Percentiles rank a stretch among this genome's conserved stretches.
Evolutionary conservation across 139 green algal species (phyloP).

Genomic region (Picochlorum sp.): DNA sequence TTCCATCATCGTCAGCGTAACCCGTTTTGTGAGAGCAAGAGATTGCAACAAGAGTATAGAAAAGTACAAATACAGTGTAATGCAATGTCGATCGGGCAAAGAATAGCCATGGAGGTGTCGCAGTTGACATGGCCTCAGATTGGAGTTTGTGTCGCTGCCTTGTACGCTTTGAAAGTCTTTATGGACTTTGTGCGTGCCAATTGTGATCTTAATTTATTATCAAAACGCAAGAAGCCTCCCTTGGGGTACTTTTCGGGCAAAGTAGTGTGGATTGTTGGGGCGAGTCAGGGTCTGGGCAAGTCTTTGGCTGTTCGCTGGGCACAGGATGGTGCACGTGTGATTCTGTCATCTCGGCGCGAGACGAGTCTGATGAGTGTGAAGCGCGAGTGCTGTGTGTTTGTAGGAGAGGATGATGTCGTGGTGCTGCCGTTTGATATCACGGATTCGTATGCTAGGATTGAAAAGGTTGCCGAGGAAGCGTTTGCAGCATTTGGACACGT

Average conservation of each 20-base stretch:
- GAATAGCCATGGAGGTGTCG: too few relatives aligned
- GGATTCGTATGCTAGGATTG: conserved; percentile 26
- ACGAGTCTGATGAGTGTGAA: conserved; percentile 47
- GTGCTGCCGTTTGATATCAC: conserved; percentile 70
- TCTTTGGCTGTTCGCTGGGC: conserved; percentile 53
- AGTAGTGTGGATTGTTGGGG: conserved; percentile 76
- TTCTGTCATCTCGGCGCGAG: conserved; percentile 55
- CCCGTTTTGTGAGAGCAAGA: too few relatives aligned
- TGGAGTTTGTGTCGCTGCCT: background rate
- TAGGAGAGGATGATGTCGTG: conserved; percentile 22
- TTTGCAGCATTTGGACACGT: conserved; percentile 49
- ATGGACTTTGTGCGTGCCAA: conserved; percentile 25
- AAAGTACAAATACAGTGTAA: too few relatives aligned
- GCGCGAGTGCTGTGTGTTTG: conserved; percentile 15
- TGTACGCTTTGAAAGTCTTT: background rate
- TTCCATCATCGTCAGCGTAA: too few relatives aligned
- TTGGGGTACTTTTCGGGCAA: conserved; percentile 44
- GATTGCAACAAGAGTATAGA: too few relatives aligned
- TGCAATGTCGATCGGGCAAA: too few relatives aligned
- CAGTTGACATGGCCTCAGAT: background rate
- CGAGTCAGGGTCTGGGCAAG: conserved; percentile 62
- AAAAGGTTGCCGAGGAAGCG: conserved; percentile 11
- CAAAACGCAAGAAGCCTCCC: conserved; percentile 15
- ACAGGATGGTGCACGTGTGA: conserved; percentile 42
- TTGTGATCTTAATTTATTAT: conserved; percentile 39